phyloP scores from a whole-genome alignment of 768 basidiomycete species.

The Kwoniella newhampshirensis region DNA sequence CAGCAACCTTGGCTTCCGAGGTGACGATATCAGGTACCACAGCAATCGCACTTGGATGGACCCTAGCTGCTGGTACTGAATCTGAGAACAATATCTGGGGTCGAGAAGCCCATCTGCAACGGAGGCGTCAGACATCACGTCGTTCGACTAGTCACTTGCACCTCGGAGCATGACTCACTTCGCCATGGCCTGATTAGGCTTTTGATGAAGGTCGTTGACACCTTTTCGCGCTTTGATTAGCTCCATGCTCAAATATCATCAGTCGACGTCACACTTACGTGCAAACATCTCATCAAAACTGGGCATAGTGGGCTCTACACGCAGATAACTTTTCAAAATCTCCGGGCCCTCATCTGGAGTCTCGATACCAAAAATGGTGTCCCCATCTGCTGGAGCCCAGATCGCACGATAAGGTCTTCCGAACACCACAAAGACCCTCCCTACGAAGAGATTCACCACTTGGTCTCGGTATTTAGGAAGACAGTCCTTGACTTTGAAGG shows the following conservation, averaged over 20 bases:
- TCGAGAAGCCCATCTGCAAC: conserved; percentile 38
- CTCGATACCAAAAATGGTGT: conserved; percentile 30
- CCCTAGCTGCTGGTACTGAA: conserved; percentile 25
- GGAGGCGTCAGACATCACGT: background rate
- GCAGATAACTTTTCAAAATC: background rate
- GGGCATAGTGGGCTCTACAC: conserved; percentile 14
- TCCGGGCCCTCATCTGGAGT: conserved; percentile 13
- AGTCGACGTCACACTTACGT: conserved; percentile 20
- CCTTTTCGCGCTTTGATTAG: too few relatives aligned
- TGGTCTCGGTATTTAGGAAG: background rate
- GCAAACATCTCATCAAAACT: conserved; percentile 17
- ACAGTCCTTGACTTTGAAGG: conserved; percentile 22
- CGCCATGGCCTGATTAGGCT: conserved; percentile 41
- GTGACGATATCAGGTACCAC: conserved; percentile 32
- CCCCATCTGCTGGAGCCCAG: conserved; percentile 29
- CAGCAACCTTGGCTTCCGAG: background rate
- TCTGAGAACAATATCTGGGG: conserved; percentile 41
- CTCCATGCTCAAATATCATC: too few relatives aligned
- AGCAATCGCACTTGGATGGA: conserved; percentile 12
- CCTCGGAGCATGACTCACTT: conserved; percentile 29
- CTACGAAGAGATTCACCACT: conserved; percentile 25
- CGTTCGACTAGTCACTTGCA: background rate
- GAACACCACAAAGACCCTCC: conserved; percentile 31
- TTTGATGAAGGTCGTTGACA: conserved; percentile 33
- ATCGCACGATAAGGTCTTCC: conserved; percentile 36